phyloP scores from a whole-genome alignment of 2,329 filamentous ascomycete species.

The Neofusicoccum parvum region DNA sequence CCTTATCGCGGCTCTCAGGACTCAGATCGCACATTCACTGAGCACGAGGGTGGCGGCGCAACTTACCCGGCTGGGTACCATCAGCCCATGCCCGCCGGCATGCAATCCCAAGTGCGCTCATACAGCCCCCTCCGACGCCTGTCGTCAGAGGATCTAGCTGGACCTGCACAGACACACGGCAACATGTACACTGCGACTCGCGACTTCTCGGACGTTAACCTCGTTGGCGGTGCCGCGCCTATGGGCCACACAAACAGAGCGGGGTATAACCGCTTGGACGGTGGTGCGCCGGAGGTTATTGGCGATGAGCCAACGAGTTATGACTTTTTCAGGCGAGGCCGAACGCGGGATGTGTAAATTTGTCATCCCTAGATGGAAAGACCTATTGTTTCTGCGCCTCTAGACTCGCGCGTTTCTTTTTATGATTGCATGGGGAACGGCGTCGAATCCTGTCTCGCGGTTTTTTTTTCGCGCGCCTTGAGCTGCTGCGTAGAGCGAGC shows the following conservation, averaged over 20 bases:
- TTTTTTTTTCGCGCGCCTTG: background rate
- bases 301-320: conserved; percentile 16
- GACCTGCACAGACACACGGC: background rate
- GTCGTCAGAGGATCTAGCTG: conserved; percentile 5
- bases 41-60: conserved; percentile 22
- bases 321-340: conserved; percentile 9
- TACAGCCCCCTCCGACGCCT: conserved; percentile 37
- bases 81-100: conserved; percentile 39
- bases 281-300: background rate
- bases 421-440: background rate
- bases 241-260: conserved; percentile 2
- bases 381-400: background rate
- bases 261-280: background rate
- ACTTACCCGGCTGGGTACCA: conserved; percentile 53
- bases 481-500: background rate
- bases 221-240: conserved; percentile 18
- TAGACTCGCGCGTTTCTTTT: background rate
- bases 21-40: conserved; percentile 27
- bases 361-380: background rate
- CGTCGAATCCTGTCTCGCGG: background rate
- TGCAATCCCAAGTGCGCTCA: conserved; percentile 37
- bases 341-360: background rate
- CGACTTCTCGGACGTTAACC: conserved; percentile 11
- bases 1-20: conserved; percentile 28
- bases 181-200: background rate